Base-by-base conservation (phyloP, 192 early-diverging fungal genomes). In the Geranomyces variabilis region DNA sequence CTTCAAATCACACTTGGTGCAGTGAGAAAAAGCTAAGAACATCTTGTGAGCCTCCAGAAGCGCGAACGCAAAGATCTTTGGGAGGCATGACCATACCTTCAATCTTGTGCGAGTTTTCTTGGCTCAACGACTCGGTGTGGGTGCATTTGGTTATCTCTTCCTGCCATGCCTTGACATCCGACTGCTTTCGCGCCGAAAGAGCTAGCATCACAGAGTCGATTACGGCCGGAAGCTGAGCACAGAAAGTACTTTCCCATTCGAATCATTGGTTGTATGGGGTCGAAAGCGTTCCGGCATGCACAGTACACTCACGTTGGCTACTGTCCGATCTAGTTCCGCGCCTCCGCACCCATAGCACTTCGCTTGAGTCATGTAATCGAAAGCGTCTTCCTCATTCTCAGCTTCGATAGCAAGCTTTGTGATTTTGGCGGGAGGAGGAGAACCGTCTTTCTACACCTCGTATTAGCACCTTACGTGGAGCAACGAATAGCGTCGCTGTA, bases 141-240 rank as follows among this genome's bases (percentile, higher is more conserved):
- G 86, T 84, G 81, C 97, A 99, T 0, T 67, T 84, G 66, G 49
- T 59, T 3, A 92, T 87, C 41, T 96, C 93, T 63, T 94, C 91
- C 62, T 95, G 88, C 97, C 97, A 99, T 0, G 92, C 91, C 75
- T 96, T 92, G 75, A 97, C 89, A 75, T 97, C 96, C 1, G 89
- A 90, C 69, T 93, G 85, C 73, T 89, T 89, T 58, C 86, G 87
- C 1, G 95, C 92, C 24, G 96, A 95, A 6, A 92, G 78, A 0
- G 95, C 88, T 8, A 78, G 73, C 68, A 96, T 79, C 21, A 97
- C 86, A 8, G 87, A 88, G 30, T 89, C 85, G 13, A 91, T 82
- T 29, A 90, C 80, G 2, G 74, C 70, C 0, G 81, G 66, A 53
- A 92, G 75, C 93, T 93, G 70, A 9, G 22, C 6, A 21, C 14